These are phyloP conservation scores for Wickerhamia fluorescens DNA, from an alignment of 805 yeast genomes.

Conservation along the genomic window DNA sequence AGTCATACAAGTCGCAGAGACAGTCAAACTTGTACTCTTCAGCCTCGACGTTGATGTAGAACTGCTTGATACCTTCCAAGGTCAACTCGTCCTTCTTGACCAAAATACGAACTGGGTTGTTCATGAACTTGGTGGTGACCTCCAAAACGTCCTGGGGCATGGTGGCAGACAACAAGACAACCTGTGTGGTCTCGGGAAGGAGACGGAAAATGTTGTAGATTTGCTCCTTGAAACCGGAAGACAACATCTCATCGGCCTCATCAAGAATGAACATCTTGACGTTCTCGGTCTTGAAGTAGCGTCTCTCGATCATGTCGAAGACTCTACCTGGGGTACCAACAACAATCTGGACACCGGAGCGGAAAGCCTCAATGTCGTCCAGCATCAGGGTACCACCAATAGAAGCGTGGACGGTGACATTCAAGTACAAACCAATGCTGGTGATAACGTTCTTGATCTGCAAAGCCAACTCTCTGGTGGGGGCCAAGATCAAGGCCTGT, in stretches of 20 bases:
- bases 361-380: conserved; percentile 69
- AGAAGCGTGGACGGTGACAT: conserved; percentile 80
- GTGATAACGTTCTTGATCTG: conserved; percentile 88
- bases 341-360: conserved; percentile 80
- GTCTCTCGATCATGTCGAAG: conserved; percentile 80
- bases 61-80: conserved; percentile 91
- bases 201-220: conserved; percentile 84
- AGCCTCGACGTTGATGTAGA: conserved; percentile 80
- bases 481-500: conserved; percentile 88
- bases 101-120: conserved; percentile 86
- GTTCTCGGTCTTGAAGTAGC: conserved; percentile 63
- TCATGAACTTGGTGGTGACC: conserved; percentile 86
- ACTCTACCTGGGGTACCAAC: conserved; percentile 99
- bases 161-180: conserved; percentile 92
- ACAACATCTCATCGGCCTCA: conserved; percentile 93
- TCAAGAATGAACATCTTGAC: conserved; percentile 86
- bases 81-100: conserved; percentile 94
- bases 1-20: conserved; percentile 89
- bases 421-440: conserved; percentile 83
- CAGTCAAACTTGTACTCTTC: conserved; percentile 95
- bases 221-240: conserved; percentile 93
- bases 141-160: conserved; percentile 87
- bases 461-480: conserved; percentile 92
- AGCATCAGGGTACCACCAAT: conserved; percentile 88
- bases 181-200: conserved; percentile 82